Conservation (phyloP, 2,329 filamentous ascomycete species). For the Ophiostoma quercus region DNA sequence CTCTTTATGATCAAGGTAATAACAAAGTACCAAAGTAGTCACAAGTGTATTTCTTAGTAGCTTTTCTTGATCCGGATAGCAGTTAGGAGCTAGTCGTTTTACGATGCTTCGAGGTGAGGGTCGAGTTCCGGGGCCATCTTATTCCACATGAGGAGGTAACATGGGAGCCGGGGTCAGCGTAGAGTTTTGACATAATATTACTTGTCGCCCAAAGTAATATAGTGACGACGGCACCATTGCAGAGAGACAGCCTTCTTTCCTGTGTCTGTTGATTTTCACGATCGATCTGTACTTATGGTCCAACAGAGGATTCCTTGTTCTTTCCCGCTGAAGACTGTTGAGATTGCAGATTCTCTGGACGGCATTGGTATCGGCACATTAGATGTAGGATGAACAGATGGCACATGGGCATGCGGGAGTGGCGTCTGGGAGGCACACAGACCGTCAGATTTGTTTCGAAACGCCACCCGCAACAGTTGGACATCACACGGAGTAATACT, state of each 20-base stretch:
- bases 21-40: neutral
- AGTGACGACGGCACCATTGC: neutral
- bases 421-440: neutral
- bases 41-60: neutral
- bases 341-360: neutral
- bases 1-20: neutral
- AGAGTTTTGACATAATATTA: neutral
- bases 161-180: conserved; percentile 1
- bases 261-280: neutral
- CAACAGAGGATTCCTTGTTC: neutral
- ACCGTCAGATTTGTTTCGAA: conserved; percentile 5
- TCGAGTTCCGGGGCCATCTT: neutral
- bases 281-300: too few relatives aligned
- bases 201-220: neutral
- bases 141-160: neutral
- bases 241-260: neutral
- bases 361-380: neutral
- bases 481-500: neutral
- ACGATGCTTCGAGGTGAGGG: neutral
- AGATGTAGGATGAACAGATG: neutral
- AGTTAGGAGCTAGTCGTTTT: neutral
- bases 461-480: neutral
- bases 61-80: neutral
- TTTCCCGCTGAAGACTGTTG: neutral
- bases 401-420: conserved; percentile 2